Base-by-base conservation (phyloP, 2,329 filamentous ascomycete species). In the Cyphellophora attinorum region DNA sequence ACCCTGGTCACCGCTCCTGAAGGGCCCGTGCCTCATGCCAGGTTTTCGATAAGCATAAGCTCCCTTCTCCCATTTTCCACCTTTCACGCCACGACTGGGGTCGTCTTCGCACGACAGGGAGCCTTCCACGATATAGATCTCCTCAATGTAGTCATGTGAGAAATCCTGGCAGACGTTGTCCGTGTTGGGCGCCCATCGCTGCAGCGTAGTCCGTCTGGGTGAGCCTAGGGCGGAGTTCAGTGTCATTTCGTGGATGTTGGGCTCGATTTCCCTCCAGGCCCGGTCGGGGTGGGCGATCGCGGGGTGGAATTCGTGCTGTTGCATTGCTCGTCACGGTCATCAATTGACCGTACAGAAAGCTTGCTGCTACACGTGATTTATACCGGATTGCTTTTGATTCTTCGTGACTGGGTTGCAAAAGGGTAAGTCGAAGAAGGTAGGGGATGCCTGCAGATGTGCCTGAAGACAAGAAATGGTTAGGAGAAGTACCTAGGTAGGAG, bases 1-100 rank as follows among this genome's bases (percentile, higher is more conserved):
- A 3, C 59, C 59, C 4, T 49, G 31, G 19, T 51, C 45, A 16
- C 51, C 56, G 27, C 30, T 31, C 35, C 40, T 44, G 38, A 60
- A 61, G 10, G 57, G 59, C 0, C 60, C 60, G 49, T 61, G 57
- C 39, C 55, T 42, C 59, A 60, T 62, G 6, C 57, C 58, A 11
- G 58, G 57, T 31, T 56, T 51, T 13, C 59, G 52, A 42, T 61
- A 62, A 11, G 58, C 60, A 51, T 61, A 62, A 3, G 55, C 50
- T 23, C 58, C 58, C 31, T 52, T 50, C 10, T 50, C 38, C 53
- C 54, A 62, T 6, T 49, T 41, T 33, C 51, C 42, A 12, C 35
- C 40, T n/a, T 25, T 8, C 21, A 25, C 21, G n/a, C 21, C 21
- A 8, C 21, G 8, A 8, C 8, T n/a, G n/a, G 21, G n/a, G n/a